phyloP scores from a whole-genome alignment of 306 rosid genomes.

The Citrullus amarus region DNA sequence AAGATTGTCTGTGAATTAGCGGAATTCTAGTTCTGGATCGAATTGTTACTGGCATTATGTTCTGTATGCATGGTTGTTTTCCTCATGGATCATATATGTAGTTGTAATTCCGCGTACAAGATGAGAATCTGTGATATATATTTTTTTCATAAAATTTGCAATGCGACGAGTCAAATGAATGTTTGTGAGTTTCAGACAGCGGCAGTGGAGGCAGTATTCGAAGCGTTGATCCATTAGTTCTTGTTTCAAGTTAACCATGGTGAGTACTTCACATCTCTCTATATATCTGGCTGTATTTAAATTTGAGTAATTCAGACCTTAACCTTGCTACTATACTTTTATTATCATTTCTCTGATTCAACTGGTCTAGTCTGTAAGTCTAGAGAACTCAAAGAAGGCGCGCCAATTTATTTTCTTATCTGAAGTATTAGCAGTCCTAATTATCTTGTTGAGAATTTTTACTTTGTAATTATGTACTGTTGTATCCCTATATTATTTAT shows the following conservation, averaged over 20 bases:
- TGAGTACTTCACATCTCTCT: not conserved
- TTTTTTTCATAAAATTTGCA: not conserved
- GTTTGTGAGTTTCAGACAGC: slow-evolving; percentile 1
- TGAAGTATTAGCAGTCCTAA: not conserved
- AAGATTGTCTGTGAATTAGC: not conserved
- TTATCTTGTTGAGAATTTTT: not conserved
- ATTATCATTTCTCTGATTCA: not conserved
- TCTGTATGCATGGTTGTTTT: not conserved
- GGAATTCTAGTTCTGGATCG: not conserved
- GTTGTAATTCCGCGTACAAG: not conserved
- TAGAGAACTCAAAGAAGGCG: not conserved
- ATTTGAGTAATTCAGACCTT: not conserved
- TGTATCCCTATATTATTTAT: not conserved
- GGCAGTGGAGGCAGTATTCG: not conserved
- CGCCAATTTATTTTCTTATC: not conserved
- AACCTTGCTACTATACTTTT: not conserved
- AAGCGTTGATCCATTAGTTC: not conserved
- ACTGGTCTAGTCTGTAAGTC: not conserved
- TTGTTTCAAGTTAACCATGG: not conserved
- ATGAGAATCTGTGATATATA: not conserved
- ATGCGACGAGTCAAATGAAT: not conserved
- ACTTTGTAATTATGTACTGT: not conserved
- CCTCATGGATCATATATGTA: not conserved
- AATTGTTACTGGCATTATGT: not conserved
- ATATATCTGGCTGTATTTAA: not conserved